phyloP scores from a whole-genome alignment of 768 basidiomycete species.

The Collybia sp. region DNA sequence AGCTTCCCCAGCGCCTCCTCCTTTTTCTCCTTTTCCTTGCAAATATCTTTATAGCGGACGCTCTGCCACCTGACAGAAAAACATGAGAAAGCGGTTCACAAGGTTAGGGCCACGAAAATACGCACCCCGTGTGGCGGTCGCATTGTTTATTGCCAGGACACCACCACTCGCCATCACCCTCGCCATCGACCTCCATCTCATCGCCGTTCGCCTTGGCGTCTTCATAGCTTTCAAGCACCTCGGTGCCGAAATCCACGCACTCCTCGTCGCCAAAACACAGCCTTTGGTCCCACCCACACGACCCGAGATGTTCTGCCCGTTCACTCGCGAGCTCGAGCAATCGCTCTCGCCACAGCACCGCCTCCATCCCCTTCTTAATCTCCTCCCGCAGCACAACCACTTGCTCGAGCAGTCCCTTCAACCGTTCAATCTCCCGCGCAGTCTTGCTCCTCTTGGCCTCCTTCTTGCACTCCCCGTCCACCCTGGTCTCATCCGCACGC shows the following conservation, averaged over 20 bases:
- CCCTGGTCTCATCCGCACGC: conserved; percentile 24
- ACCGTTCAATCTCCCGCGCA: conserved; percentile 50
- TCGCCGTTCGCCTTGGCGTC: conserved; percentile 31
- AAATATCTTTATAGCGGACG: conserved; percentile 66
- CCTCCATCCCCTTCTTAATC: conserved; percentile 65
- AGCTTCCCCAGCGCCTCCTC: conserved; percentile 63
- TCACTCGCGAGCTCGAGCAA: conserved; percentile 64
- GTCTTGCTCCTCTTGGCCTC: conserved; percentile 38
- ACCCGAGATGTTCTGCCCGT: conserved; percentile 56
- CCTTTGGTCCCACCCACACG: conserved; percentile 89
- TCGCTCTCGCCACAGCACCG: conserved; percentile 65
- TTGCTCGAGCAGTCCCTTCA: conserved; percentile 50
- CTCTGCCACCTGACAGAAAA: conserved; percentile 63
- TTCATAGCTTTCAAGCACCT: conserved; percentile 70
- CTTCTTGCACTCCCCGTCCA: conserved; percentile 14
- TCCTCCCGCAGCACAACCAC: conserved; percentile 59
- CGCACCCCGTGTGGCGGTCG: conserved; percentile 74
- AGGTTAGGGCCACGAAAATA: not conserved
- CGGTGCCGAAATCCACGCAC: conserved; percentile 63
- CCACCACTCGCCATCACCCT: conserved; percentile 63
- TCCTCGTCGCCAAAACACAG: conserved; percentile 82
- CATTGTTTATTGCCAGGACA: conserved; percentile 73
- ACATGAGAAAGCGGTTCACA: conserved; percentile 6
- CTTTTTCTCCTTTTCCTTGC: conserved; percentile 72
- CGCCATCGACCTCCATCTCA: conserved; percentile 36